phyloP scores from a whole-genome alignment of 495 filamentous ascomycete species.

The Cairneyella variabilis region DNA sequence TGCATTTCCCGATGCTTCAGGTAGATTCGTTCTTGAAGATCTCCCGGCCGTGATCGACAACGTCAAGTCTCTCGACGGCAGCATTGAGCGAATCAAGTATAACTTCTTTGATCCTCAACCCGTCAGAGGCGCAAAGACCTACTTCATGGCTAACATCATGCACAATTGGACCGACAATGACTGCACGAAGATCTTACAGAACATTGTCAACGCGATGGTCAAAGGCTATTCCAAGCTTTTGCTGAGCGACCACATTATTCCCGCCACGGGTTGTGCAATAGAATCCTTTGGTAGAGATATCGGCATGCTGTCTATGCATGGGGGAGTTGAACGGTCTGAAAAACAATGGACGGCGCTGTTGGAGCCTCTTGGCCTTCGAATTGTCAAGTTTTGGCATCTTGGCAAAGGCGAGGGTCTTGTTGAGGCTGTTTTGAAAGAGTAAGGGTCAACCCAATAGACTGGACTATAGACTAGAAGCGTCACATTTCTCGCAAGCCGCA shows the following conservation, averaged over 20 bases:
- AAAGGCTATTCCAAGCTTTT: conserved; percentile 14
- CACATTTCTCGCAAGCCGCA: no score
- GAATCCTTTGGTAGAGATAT: conserved; percentile 32
- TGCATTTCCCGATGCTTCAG: background rate
- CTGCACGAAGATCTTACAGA: conserved; percentile 22
- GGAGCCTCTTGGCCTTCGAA: background rate
- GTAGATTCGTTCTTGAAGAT: conserved; percentile 48
- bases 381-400: conserved; percentile 4
- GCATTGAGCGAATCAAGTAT: conserved; percentile 39
- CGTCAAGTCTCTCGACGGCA: conserved; percentile 19
- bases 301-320: conserved; percentile 30
- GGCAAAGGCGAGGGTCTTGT: conserved; percentile 9
- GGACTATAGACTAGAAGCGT: no score
- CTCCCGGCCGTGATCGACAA: conserved; percentile 27
- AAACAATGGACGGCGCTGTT: conserved; percentile 13
- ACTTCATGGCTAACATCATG: conserved; percentile 32
- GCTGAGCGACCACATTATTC: conserved; percentile 6
- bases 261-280: conserved; percentile 16
- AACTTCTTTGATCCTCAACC: conserved; percentile 49
- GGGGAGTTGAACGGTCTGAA: background rate
- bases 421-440: conserved; percentile 1
- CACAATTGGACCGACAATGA: conserved; percentile 29
- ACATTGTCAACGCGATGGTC: conserved; percentile 31
- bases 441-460: background rate
- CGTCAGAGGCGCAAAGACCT: conserved; percentile 34